Percentiles rank a stretch among this genome's conserved stretches.
Conservation (phyloP, 257 asterid species). For the Linderniella brevidens region DNA sequence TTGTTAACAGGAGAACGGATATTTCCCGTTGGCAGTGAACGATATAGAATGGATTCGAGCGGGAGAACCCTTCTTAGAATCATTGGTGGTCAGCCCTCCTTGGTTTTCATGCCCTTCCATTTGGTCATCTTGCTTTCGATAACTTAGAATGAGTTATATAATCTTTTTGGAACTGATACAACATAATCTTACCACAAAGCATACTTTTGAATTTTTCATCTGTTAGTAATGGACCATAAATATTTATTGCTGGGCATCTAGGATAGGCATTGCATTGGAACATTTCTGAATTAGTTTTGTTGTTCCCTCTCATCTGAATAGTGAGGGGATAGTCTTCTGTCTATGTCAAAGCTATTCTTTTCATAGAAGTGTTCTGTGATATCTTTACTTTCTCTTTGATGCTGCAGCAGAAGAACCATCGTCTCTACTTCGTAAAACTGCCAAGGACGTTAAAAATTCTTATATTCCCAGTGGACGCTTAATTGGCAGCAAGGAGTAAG, state of each 20-base stretch:
- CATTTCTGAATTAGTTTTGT: no score
- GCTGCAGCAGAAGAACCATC: conserved; percentile 41
- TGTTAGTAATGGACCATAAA: no score
- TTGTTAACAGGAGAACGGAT: conserved; percentile 60
- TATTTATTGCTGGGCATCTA: no score
- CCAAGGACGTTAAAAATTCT: conserved; percentile 32
- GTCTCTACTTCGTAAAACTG: conserved; percentile 20
- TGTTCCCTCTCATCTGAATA: no score
- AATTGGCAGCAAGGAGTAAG: conserved; percentile 85
- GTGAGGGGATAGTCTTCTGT: no score
- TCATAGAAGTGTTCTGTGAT: no score
- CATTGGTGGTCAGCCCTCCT: conserved; percentile 49
- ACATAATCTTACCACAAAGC: no score
- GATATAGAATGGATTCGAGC: conserved; percentile 82
- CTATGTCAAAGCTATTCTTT: no score
- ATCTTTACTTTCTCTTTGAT: conserved; percentile 11
- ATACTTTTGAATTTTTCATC: no score
- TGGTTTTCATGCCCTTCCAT: conserved; percentile 7
- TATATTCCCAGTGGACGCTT: conserved; percentile 66
- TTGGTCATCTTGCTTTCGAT: background rate
- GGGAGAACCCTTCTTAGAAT: conserved; percentile 76
- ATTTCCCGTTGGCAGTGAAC: conserved; percentile 83
- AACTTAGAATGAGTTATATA: no score
- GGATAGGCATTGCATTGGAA: no score
- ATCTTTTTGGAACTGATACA: no score